phyloP scores from a whole-genome alignment of 495 filamentous ascomycete genomes.

The Penicillium parvum region DNA sequence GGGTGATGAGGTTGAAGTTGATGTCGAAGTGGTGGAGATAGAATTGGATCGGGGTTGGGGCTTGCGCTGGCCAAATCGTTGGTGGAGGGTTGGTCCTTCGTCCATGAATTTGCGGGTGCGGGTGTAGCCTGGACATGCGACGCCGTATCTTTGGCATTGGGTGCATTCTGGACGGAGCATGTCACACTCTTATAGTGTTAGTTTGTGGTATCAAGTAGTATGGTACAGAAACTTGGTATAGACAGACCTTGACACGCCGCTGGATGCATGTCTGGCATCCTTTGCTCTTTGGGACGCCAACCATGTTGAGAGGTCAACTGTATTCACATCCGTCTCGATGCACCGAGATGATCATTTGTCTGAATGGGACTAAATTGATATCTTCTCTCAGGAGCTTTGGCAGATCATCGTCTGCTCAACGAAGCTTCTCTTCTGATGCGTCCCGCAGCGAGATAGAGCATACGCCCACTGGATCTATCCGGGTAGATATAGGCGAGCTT shows the following conservation, averaged over 20 bases:
- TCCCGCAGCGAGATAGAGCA: no score
- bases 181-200: constrained; percentile 21
- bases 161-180: constrained; percentile 23
- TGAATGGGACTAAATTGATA: no score
- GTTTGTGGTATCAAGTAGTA: no score
- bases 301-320: constrained; percentile 23
- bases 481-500: background rate
- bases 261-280: constrained; percentile 36
- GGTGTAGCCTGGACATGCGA: constrained; percentile 28
- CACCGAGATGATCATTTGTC: no score
- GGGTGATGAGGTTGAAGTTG: background rate
- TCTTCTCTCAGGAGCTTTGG: background rate
- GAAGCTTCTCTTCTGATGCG: background rate
- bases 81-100: constrained; percentile 17
- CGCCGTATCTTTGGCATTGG: constrained; percentile 24
- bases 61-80: constrained; percentile 13
- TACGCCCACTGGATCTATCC: background rate
- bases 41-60: background rate
- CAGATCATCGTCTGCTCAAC: background rate
- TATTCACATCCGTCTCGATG: no score
- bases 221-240: no score
- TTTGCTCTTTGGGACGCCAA: constrained; percentile 39
- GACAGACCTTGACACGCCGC: constrained; percentile 25
- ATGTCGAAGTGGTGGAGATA: no score
- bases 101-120: constrained; percentile 23